Base-by-base conservation (phyloP, 2,329 filamentous ascomycete species). In the Penicillium sp. region DNA sequence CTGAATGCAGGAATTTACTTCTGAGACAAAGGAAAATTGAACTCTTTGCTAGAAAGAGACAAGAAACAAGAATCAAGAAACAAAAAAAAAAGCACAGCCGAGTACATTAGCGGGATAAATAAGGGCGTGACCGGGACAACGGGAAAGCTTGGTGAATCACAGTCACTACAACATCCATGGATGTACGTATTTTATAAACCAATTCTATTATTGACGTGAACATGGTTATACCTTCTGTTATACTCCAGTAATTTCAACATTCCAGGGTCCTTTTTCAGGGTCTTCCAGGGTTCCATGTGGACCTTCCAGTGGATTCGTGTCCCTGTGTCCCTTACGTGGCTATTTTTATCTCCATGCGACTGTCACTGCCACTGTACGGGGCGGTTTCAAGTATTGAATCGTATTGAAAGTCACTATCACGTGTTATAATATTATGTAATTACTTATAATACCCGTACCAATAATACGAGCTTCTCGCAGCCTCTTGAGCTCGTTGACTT, bases 101-200 rank as follows among this genome's bases (percentile, higher is more conserved):
- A 46, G 27, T 19, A 15, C 29, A n/a, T 31, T 2, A 19, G 43
- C 45, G 19, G 48, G 40, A 46, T 50, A 48, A 59, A 59, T 56
- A 59, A 37, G 49, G 54, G 54, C 52, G 61, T 63, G 61, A 51
- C 50, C 59, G 53, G 56, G 61, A 61, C 61, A 63, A 63, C 61
- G 50, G 50, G 50, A 35, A 33, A 49, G 4, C 6, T 8, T 43
- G 2, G 17, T 9, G 7, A 21, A 21, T 42, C 19, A 19, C n/a
- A n/a, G 5, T 38, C 9, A 40, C 37, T 13, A 17, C n/a, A n/a
- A n/a, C n/a, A n/a, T n/a, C n/a, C n/a, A n/a, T n/a, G n/a, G n/a
- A n/a, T n/a, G n/a, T n/a, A n/a, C n/a, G n/a, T 40, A 19, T 40
- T 12, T 40, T 40, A 40, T 40, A 40, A 19, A 37, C 9, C 37